phyloP scores from a whole-genome alignment of 768 basidiomycete genomes.

The Phaffia tasmanica region DNA sequence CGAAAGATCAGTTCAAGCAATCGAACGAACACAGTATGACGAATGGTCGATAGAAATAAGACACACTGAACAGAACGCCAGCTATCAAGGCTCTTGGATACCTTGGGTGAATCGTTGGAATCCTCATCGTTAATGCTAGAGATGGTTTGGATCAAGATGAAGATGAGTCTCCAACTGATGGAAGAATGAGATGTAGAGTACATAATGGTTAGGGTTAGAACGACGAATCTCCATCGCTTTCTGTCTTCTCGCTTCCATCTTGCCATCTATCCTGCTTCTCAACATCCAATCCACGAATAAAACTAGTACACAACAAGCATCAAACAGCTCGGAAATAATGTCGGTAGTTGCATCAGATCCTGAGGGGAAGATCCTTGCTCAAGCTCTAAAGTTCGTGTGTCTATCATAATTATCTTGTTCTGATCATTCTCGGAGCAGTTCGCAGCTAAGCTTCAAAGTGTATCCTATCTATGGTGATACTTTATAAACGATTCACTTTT shows the following conservation, averaged over 20 bases:
- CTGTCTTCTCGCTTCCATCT: background rate
- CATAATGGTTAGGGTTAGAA: background rate
- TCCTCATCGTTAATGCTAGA: no score
- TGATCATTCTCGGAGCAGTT: background rate
- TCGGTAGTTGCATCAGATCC: background rate
- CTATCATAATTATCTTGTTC: background rate
- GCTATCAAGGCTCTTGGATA: no score
- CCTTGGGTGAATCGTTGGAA: no score
- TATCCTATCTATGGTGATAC: background rate
- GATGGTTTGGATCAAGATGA: no score
- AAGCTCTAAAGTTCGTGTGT: conserved; percentile 30
- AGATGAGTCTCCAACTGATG: no score
- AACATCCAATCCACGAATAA: background rate
- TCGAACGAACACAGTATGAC: no score
- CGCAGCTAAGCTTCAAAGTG: background rate
- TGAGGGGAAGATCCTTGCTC: conserved; percentile 36
- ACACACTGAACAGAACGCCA: no score
- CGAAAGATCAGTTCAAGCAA: no score
- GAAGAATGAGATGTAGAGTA: background rate
- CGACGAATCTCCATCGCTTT: background rate
- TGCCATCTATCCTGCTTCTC: background rate
- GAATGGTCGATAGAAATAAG: no score
- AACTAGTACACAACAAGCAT: background rate
- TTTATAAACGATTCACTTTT: background rate
- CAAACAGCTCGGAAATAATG: background rate